Base-by-base conservation (phyloP, 2,329 filamentous ascomycete genomes). In the Cladosporium sp. region DNA sequence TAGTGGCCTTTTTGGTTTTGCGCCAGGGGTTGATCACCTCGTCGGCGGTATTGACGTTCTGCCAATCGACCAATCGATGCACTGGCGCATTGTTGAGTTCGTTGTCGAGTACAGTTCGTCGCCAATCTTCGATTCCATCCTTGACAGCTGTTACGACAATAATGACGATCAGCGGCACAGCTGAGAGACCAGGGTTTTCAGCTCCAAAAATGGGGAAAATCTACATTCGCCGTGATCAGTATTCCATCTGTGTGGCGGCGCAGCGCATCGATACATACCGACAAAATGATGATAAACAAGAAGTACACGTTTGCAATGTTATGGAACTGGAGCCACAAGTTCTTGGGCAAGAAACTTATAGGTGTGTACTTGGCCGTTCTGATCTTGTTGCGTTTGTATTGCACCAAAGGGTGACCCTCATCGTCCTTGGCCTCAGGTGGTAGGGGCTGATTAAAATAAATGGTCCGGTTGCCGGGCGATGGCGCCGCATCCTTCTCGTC, bases 281-380 rank as follows among this genome's bases (percentile, higher is more conserved):
- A 89, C 67, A 99, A 86, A 75, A 99, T 96, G 76, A 97, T 93
- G 73, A 94, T 86, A 80, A 98, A 97, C 72, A 98, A 84, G 85
- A 99, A 99, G 81, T 98, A 99, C 63, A 98, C 90, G 78, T 99
- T 99, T 75, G 95, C 95, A 74, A 99, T 90, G 76, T 98, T 98
- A 80, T 99, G 94, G 76, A 99, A 98, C 79, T 99, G 96, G 70
- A 96, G 92, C 88, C 90, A 99, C 75, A 99, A 77, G 79, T 99
- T 98, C 82, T 98, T 98, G 16, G 95, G 95, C 31, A 99, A 79
- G 79, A 99, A 99, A 67, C 91, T 96, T 69, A 99, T 79, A 10
- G 96, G 90, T 8, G 95, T 99, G 79, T 99, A 99, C 80, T 98
- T 99, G 67, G 95, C 92, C 3, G 95, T 99, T 72, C 96, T 87